Base-by-base conservation (phyloP, 805 yeast species). In the Yarrowia sp. region DNA sequence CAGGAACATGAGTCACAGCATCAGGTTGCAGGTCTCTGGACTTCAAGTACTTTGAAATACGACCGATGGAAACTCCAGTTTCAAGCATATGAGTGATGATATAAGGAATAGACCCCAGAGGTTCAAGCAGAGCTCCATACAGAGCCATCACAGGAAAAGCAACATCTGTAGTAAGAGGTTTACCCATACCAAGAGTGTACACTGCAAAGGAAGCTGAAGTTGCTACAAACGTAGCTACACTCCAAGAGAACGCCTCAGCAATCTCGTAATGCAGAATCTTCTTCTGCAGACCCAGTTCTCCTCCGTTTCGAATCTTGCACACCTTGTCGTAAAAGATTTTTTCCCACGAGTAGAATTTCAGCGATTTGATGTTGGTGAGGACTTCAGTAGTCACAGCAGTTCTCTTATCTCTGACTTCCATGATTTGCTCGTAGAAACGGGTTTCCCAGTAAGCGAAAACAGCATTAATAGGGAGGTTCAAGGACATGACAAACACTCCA, bases 321-420 rank as follows among this genome's bases (percentile, higher is more conserved):
- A 96, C 80, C 70, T 88, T 88, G 33, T 81, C 82, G 72, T 84
- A 83, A 74, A 90, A 92, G 3, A 98, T 96, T 36, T 74, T 78
- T 77, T 95, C 99, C 99, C 99, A 95, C 2, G 96, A 96, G 73
- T 95, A 95, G 58, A 96, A 81, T 75, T 95, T 95, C 74, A 95
- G 80, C 11, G 97, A 90, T 77, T 92, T 92, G 73, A 92, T 90
- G 71, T 90, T 90, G 74, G 89, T 88, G 72, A 92, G 81, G 64
- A 92, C 90, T 75, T 92, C 98, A 66, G 89, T 86, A 64, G 90
- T 87, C 48, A 92, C 78, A 67, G 96, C 85, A 10, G 97, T 89
- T 79, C 99, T 86, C 74, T 88, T 89, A 77, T 95, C 99, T 75
- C 95, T 93, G 72, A 84, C 84, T 66, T 81, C 81, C 98, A 92